Conservation (phyloP, 805 yeast species). For the Metschnikowia dekortorum region DNA sequence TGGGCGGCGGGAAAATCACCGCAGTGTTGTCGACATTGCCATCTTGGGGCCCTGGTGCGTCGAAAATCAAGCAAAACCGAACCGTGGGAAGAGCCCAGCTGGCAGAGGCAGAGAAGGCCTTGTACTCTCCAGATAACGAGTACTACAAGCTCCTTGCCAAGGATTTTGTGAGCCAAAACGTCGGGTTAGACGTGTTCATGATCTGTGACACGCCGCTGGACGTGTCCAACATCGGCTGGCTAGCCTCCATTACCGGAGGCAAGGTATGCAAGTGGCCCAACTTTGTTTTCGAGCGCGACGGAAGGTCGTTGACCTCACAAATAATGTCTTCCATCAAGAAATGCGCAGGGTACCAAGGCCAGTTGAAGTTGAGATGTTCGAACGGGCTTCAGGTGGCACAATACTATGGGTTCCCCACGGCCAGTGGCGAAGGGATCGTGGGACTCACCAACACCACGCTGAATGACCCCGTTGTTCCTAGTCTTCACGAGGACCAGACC, state of each 20-base stretch:
- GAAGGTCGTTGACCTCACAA: constrained; percentile 57
- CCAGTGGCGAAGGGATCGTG: constrained; percentile 18
- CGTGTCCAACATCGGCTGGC: constrained; percentile 64
- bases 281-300: constrained; percentile 68
- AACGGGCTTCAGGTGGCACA: constrained; percentile 76
- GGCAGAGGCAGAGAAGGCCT: constrained; percentile 43
- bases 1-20: constrained; percentile 83
- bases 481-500: constrained; percentile 57
- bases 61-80: constrained; percentile 42
- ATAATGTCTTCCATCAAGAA: constrained; percentile 48
- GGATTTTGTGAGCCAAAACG: constrained; percentile 50
- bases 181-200: constrained; percentile 75
- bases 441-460: constrained; percentile 21
- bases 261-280: constrained; percentile 56
- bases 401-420: constrained; percentile 56
- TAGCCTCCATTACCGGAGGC: constrained; percentile 74
- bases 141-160: constrained; percentile 59
- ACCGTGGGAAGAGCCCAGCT: constrained; percentile 39
- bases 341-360: constrained; percentile 71
- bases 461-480: constrained; percentile 66
- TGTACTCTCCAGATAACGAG: constrained; percentile 55
- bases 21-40: constrained; percentile 68
- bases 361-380: constrained; percentile 80
- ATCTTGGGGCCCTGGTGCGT: constrained; percentile 73
- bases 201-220: constrained; percentile 65